A percentile compares a stretch with the other conserved stretches of the same genome.
Evolutionary conservation across 2,329 filamentous ascomycete genomes (phyloP).

Genomic region (Cladorrhinum sp.): DNA sequence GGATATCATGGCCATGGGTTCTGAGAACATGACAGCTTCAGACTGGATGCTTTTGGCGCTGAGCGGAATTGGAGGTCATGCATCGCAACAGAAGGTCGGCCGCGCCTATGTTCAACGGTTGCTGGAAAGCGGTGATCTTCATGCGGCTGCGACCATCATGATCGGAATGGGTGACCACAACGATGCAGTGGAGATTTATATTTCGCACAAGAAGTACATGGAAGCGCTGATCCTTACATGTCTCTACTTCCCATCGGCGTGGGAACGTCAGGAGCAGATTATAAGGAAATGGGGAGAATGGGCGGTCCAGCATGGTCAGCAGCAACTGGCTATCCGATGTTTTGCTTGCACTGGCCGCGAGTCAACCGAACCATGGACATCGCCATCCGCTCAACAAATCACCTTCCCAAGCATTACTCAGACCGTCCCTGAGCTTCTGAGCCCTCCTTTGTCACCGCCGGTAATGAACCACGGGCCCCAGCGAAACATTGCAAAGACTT

Average conservation of each 20-base stretch:
- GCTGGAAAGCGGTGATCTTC: constrained; percentile 83
- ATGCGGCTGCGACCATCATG: constrained; percentile 88
- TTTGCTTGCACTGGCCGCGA: constrained; percentile 89
- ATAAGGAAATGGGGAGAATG: constrained; percentile 94
- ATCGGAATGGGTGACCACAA: constrained; percentile 89
- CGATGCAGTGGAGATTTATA: constrained; percentile 93
- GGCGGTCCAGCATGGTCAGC: constrained; percentile 80
- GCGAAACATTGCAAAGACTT: constrained; percentile 70
- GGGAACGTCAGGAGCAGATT: constrained; percentile 85
- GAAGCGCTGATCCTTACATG: constrained; percentile 89
- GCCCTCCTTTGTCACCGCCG: constrained; percentile 72
- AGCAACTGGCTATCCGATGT: constrained; percentile 86
- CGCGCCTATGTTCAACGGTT: constrained; percentile 88
- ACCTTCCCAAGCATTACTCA: constrained; percentile 51
- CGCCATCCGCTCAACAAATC: constrained; percentile 68
- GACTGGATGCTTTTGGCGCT: constrained; percentile 97
- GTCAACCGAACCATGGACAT: constrained; percentile 82
- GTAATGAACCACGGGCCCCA: constrained; percentile 57
- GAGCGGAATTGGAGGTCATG: constrained; percentile 75
- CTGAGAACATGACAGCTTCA: constrained; percentile 83
- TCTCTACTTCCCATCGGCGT: constrained; percentile 76
- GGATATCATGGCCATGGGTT: constrained; percentile 75
- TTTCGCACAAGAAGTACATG: constrained; percentile 87
- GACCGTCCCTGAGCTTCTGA: constrained; percentile 59
- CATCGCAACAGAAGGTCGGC: constrained; percentile 84